Evolutionary conservation across 2,329 filamentous ascomycete species (phyloP).

Genomic region (Hypoxylon sp.): DNA sequence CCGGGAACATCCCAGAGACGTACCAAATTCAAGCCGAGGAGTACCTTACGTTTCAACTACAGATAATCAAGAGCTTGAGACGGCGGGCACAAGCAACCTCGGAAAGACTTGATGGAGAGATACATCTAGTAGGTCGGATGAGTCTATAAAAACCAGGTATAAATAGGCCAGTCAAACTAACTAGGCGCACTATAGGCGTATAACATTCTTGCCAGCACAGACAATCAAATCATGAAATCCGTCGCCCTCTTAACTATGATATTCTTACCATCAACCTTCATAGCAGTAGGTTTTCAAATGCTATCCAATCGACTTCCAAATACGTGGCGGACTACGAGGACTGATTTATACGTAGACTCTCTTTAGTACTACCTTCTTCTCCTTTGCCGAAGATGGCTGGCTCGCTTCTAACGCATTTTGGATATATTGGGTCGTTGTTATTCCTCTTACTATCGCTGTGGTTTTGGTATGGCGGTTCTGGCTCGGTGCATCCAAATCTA

Average conservation of each 20-base stretch:
- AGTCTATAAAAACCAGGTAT: neutral
- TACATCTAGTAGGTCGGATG: neutral
- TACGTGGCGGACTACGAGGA: neutral
- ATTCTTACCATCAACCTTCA: conserved; percentile 1
- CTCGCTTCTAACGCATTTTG: neutral
- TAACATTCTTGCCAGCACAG: conserved; percentile 4
- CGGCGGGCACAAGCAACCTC: conserved; percentile 1
- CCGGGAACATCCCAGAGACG: neutral
- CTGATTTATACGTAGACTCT: neutral
- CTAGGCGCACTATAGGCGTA: neutral
- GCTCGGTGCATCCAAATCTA: conserved; percentile 2
- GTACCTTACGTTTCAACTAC: neutral
- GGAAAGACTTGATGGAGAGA: neutral
- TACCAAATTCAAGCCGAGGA: neutral
- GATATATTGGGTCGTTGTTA: conserved; percentile 10
- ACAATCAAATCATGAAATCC: conserved; percentile 7
- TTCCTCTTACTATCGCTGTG: neutral
- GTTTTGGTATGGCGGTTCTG: neutral
- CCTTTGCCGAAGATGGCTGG: conserved; percentile 3
- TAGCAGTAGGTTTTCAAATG: neutral
- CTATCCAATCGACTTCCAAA: neutral
- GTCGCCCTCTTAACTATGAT: neutral
- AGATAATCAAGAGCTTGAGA: conserved; percentile 1
- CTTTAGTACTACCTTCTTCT: conserved; percentile 4
- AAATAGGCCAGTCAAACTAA: neutral